Percentiles rank a stretch among this genome's conserved stretches.
These are phyloP conservation scores for Fusarium tjaetaba DNA, from an alignment of 2,329 filamentous ascomycete species.

Conservation along the genomic window DNA sequence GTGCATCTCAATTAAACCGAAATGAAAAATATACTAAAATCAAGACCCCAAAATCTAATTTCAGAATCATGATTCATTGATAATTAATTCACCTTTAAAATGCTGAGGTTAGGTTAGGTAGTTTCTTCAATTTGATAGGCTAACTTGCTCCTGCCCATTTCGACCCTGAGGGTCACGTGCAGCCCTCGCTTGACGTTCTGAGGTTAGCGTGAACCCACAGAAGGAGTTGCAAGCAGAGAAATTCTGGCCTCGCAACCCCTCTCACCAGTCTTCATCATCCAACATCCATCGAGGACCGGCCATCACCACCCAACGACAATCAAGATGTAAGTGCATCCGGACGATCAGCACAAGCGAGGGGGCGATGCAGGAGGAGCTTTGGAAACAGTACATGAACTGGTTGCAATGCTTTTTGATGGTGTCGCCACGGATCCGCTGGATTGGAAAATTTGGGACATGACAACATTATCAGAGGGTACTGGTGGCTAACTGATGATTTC, in stretches of 20 bases:
- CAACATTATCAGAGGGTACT: constrained; percentile 23
- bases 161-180: not conserved
- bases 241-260: constrained; percentile 54
- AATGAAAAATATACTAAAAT: not conserved
- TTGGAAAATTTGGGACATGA: not conserved
- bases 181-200: constrained; percentile 54
- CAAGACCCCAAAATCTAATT: not conserved
- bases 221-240: constrained; percentile 51
- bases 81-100: not conserved
- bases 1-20: not conserved
- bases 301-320: constrained; percentile 54
- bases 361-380: constrained; percentile 21
- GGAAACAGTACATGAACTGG: constrained; percentile 20
- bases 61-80: not conserved
- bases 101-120: not conserved
- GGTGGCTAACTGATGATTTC: constrained; percentile 44
- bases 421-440: constrained; percentile 18
- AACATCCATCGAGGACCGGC: constrained; percentile 53
- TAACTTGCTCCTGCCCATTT: not conserved
- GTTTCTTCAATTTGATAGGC: not conserved
- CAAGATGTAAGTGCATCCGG: constrained; percentile 56
- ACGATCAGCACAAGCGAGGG: constrained; percentile 28
- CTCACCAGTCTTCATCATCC: constrained; percentile 50
- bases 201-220: constrained; percentile 52
- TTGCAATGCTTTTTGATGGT: constrained; percentile 35